phyloP scores from a whole-genome alignment of 192 early-diverging fungal species.

The Phycomyces blakesleeanus region DNA sequence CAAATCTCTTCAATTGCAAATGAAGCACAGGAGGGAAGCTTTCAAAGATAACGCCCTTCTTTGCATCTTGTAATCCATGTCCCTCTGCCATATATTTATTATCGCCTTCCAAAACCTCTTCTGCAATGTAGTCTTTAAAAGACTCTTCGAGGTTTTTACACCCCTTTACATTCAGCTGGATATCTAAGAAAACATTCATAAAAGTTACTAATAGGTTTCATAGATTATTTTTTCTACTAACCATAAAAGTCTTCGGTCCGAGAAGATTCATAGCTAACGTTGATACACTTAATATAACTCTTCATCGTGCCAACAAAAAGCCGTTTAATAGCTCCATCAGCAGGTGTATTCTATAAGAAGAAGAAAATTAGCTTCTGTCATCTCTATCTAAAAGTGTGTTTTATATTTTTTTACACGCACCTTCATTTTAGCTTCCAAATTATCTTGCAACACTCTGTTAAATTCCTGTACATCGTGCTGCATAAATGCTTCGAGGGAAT shows the following conservation, averaged over 20 bases:
- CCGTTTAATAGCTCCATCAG: conserved; percentile 84
- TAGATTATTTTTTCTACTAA: conserved; percentile 18
- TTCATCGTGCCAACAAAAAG: conserved; percentile 99
- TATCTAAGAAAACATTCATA: conserved; percentile 65
- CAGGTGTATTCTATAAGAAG: conserved; percentile 65
- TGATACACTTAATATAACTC: conserved; percentile 93
- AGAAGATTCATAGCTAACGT: conserved; percentile 93
- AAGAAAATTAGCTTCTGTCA: neutral
- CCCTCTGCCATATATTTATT: conserved; percentile 97
- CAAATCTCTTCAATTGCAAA: conserved; percentile 95
- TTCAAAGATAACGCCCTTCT: conserved; percentile 94
- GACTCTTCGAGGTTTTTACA: conserved; percentile 82
- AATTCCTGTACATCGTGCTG: conserved; percentile 99
- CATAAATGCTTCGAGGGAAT: conserved; percentile 88
- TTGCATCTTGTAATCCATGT: conserved; percentile 89
- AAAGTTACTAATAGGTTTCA: neutral
- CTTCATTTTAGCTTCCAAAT: conserved; percentile 97
- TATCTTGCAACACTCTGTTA: conserved; percentile 94
- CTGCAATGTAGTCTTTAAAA: conserved; percentile 85
- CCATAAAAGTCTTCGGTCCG: conserved; percentile 93
- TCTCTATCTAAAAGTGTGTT: too few relatives aligned
- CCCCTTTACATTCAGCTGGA: conserved; percentile 96
- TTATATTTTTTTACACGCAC: too few relatives aligned
- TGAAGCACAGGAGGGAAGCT: conserved; percentile 92
- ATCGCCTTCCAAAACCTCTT: conserved; percentile 93